phyloP scores from a whole-genome alignment of 768 basidiomycete species.

The Leucosporidium scottii region DNA sequence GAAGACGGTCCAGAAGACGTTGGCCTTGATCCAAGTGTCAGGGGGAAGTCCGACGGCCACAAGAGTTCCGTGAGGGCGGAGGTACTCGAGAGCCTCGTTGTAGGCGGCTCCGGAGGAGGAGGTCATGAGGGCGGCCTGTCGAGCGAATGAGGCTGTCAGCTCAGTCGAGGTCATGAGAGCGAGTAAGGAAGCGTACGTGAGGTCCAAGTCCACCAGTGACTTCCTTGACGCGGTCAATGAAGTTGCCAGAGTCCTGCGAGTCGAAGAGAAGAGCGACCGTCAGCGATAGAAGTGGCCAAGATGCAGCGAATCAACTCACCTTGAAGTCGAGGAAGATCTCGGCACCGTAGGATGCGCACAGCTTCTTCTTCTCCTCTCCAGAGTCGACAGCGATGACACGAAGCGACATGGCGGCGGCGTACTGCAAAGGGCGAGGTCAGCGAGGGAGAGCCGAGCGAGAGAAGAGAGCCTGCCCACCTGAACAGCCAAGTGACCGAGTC shows the following conservation, averaged over 20 bases:
- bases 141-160: background rate
- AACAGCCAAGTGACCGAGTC: conserved; percentile 1
- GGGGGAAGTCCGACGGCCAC: conserved; percentile 72
- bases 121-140: conserved; percentile 42
- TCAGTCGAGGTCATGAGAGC: background rate
- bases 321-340: conserved; percentile 60
- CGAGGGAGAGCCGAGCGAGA: conserved; percentile 44
- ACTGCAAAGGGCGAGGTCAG: conserved; percentile 61
- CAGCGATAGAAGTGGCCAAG: background rate
- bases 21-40: conserved; percentile 40
- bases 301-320: conserved; percentile 48
- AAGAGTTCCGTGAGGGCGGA: conserved; percentile 63
- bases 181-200: conserved; percentile 70
- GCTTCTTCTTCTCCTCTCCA: conserved; percentile 58
- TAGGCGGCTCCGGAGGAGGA: conserved; percentile 45
- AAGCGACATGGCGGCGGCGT: conserved; percentile 68
- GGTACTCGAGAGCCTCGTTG: conserved; percentile 53
- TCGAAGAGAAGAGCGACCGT: conserved; percentile 62
- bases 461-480: background rate
- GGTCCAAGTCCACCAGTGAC: conserved; percentile 67
- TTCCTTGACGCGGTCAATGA: conserved; percentile 51
- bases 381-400: conserved; percentile 76
- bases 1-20: conserved; percentile 60
- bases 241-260: conserved; percentile 56
- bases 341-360: conserved; percentile 86